Evolutionary conservation across 2,329 filamentous ascomycete species (phyloP).

Genomic region (Ilyonectria sp.): DNA sequence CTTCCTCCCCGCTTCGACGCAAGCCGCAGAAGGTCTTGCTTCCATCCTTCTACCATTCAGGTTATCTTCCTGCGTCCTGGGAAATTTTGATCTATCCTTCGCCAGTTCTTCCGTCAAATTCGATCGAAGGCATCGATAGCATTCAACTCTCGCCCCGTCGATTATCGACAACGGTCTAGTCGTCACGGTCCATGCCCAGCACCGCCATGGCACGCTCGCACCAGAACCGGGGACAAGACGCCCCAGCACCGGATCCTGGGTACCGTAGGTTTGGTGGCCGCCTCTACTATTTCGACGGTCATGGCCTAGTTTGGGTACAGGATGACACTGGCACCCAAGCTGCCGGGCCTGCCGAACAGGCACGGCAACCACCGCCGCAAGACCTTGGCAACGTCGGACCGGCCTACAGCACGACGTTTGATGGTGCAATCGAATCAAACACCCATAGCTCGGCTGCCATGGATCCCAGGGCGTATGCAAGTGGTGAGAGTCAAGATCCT

Average conservation of each 20-base stretch:
- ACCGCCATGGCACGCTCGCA: not conserved
- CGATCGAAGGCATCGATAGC: not conserved
- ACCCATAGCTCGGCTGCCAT: not conserved
- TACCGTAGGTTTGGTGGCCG: not conserved
- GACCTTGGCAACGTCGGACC: no score
- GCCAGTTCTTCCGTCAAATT: no score
- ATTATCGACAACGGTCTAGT: not conserved
- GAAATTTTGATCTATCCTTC: not conserved
- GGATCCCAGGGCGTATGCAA: not conserved
- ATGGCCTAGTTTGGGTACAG: not conserved
- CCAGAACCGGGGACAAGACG: not conserved
- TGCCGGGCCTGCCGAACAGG: not conserved
- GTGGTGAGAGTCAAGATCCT: not conserved
- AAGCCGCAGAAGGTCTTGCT: not conserved
- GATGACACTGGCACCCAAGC: not conserved
- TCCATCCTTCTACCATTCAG: not conserved
- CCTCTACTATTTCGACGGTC: not conserved
- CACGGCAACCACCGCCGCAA: not conserved
- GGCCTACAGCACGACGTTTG: no score
- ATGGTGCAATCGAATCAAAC: not conserved
- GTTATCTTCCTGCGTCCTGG: not conserved
- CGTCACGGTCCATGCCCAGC: not conserved
- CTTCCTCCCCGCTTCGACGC: not conserved
- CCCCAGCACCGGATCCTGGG: not conserved
- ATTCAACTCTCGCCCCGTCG: not conserved